Evolutionary conservation across 306 rosid species (phyloP), one percentile per base, ranked within the genome.

Genomic region (Comarum palustre): DNA sequence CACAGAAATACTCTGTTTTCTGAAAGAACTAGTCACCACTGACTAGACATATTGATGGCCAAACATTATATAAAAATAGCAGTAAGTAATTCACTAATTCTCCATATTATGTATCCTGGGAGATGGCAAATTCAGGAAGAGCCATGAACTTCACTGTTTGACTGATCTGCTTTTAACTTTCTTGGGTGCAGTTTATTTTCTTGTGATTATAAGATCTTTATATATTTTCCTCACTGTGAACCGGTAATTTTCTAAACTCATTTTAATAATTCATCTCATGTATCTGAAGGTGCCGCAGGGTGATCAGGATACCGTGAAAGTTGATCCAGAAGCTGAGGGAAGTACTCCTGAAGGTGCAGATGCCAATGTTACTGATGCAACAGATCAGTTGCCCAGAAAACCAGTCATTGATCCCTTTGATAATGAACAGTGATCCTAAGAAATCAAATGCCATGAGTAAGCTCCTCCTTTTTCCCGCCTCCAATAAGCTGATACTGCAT

Each of bases 361-460:
- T 74, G 81, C 61, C 73, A 73, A 82, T 29, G 80, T 29, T 69
- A 75, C 73, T 69, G 67, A 64, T 14, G 48, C 75, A 19, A 78
- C 80, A 29, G 77, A 79, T 61, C 27, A 46, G 12, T 78, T 78
- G 36, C 52, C 77, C 75, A 72, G 79, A 81, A 91, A 86, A 75
- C 68, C 74, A 36, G 90, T 95, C 79, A 38, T 88, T 36, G 96
- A 94, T 83, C 86, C 74, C 82, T 94, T 91, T 80, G 85, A 88
- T 72, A 63, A 80, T 36, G 90, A 59, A 61, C 96, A 91, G 75
- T 55, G 88, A 94, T 83, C 97, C 96, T 3, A 83, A 81, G 73
- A 91, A 90, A 79, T 85, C 93, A 61, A 79, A 65, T 52, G 96
- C 99, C 27, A 84, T 90, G 91, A 91, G 99, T 94, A 82, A 84